phyloP scores from a whole-genome alignment of 192 early-diverging fungal species.

The Phlyctochytrium bullatum region DNA sequence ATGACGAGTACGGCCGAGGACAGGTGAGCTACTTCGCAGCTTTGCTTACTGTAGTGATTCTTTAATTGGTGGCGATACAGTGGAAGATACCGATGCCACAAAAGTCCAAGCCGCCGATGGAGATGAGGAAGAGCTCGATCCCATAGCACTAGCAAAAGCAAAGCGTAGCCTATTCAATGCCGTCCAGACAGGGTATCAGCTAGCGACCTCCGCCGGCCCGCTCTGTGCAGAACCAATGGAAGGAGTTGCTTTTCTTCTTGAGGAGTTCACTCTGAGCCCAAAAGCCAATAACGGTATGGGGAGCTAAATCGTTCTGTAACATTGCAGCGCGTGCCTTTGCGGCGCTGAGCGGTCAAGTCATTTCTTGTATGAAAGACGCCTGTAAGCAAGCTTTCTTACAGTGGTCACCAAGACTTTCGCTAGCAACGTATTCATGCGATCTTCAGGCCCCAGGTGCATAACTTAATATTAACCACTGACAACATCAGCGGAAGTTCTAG shows the following conservation, averaged over 20 bases:
- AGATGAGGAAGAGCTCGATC: background rate
- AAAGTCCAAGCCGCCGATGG: background rate
- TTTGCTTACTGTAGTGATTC: too few relatives aligned
- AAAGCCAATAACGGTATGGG: conserved; percentile 19
- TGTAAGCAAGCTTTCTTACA: conserved; percentile 81
- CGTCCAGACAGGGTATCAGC: conserved; percentile 89
- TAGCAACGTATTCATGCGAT: conserved; percentile 97
- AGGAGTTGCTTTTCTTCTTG: conserved; percentile 78
- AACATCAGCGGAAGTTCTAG: conserved; percentile 75
- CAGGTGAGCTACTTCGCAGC: too few relatives aligned
- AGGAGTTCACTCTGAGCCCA: conserved; percentile 50
- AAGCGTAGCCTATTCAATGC: conserved; percentile 20
- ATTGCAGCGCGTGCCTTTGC: background rate
- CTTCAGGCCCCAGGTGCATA: conserved; percentile 82
- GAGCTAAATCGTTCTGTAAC: conserved; percentile 7
- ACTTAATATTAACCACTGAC: background rate
- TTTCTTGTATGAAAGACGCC: conserved; percentile 80
- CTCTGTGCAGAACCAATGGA: conserved; percentile 91
- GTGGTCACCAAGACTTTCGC: conserved; percentile 91
- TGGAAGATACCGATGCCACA: background rate
- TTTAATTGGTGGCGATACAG: background rate
- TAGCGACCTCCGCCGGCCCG: conserved; percentile 84
- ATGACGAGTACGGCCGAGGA: conserved; percentile 48
- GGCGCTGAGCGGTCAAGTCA: conserved; percentile 76
- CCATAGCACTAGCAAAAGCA: background rate